phyloP scores from a whole-genome alignment of 192 early-diverging fungal species.

The Entrophospora sp. region DNA sequence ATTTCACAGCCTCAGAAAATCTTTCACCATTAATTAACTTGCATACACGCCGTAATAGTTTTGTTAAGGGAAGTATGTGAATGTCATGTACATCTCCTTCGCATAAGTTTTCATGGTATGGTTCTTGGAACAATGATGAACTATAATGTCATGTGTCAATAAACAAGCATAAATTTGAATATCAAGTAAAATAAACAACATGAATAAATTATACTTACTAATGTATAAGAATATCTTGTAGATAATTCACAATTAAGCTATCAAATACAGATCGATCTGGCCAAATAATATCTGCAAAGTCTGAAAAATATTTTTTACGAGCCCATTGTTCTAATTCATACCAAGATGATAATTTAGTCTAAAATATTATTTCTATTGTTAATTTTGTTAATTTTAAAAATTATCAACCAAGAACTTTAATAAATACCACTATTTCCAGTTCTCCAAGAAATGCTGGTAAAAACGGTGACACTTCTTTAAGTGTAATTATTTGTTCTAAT shows the following conservation, averaged over 20 bases:
- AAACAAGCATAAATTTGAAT: too few relatives aligned
- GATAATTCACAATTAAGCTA: not conserved
- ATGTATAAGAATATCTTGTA: not conserved
- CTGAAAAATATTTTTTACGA: not conserved
- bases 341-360: not conserved
- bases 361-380: not conserved
- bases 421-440: not conserved
- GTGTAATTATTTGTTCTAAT: not conserved
- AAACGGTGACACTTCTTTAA: not conserved
- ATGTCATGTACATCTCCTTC: not conserved
- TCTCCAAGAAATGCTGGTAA: not conserved
- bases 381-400: not conserved
- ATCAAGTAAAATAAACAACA: too few relatives aligned
- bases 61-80: not conserved
- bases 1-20: too few relatives aligned
- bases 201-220: not conserved
- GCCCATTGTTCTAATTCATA: not conserved
- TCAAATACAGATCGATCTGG: not conserved
- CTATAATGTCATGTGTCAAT: not conserved
- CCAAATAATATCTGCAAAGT: not conserved
- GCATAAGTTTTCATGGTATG: not conserved
- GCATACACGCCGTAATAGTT: not conserved
- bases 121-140: not conserved
- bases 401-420: not conserved
- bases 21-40: too few relatives aligned